Conservation (phyloP, 164 flowering plant species). For the Berberis vulgaris region DNA sequence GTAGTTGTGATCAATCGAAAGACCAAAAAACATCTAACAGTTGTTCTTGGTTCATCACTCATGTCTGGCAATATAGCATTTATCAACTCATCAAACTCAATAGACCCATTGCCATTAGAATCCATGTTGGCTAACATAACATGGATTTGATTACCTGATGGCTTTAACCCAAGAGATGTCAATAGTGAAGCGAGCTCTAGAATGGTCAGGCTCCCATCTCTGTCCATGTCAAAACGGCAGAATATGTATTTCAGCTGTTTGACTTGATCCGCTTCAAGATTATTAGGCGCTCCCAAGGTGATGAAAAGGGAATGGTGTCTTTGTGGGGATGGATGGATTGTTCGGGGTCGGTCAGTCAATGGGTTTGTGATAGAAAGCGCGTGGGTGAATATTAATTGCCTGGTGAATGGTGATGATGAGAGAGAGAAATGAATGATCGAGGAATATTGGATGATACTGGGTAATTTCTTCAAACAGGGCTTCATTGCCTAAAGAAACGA, state of each 20-base stretch:
- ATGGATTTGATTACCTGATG: slow-evolving; percentile 67
- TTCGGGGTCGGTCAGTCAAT: background rate
- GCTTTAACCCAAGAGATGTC: slow-evolving; percentile 74
- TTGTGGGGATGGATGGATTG: background rate
- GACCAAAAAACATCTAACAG: slow-evolving; percentile 55
- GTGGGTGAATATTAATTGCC: slow-evolving; percentile 5
- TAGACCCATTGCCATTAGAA: slow-evolving; percentile 56
- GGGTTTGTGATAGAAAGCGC: slow-evolving; percentile 9
- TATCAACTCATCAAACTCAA: slow-evolving; percentile 72
- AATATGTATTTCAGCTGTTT: slow-evolving; percentile 61
- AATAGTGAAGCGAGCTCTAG: slow-evolving; percentile 87
- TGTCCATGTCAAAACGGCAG: slow-evolving; percentile 80
- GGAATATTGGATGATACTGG: background rate
- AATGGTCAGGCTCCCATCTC: slow-evolving; percentile 84
- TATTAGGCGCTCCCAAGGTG: slow-evolving; percentile 8
- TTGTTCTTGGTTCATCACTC: slow-evolving; percentile 53
- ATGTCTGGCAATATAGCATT: slow-evolving; percentile 46
- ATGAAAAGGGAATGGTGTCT: background rate
- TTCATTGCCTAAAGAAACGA: too few species aligned
- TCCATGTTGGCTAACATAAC: slow-evolving; percentile 47
- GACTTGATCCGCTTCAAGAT: slow-evolving; percentile 42
- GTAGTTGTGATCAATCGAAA: slow-evolving; percentile 78
- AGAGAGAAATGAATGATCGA: too few species aligned
- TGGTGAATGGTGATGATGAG: background rate
- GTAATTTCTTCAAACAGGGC: too few species aligned